Base-by-base conservation (phyloP, 148 eudicot genomes). In the Vaccinium macrocarpon region DNA sequence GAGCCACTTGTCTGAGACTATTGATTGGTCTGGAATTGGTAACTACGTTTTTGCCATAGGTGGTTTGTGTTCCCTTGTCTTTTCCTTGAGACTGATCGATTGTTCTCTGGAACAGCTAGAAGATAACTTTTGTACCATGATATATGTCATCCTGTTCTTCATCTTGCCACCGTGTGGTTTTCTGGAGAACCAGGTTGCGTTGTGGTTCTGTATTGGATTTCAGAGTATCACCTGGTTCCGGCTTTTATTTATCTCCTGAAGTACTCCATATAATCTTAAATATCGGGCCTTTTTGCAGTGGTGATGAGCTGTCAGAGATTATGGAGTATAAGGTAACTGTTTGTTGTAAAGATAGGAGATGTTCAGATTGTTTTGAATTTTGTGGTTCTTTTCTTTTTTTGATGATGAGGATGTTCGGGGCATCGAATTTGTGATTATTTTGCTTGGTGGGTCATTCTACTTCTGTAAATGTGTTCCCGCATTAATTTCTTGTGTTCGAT, bases 261-360 rank as follows among this genome's bases (percentile, higher is more conserved):
- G 48, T 23, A 29, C 13, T 11, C 51, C 52, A 61, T 57, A 81
- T 76, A 49, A 62, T 59, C 19, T 75, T 62, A 64, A 77, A 25
- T 62, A 76, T 73, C 3, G 18, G 82, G 51, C 15, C 61, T 64
- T 76, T 25, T 74, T 52, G 25, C 50, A 64, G 13, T 27, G 59
- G 78, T 64, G 62, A 64, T 49, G 38, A 81, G 83, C 49, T 81
- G 74, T 23, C 49, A 25, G 13, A 2, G 46, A 81, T 23, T 15
- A 81, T 49, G 6, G 12, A 64, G 27, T 49, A 10, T 14, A 25
- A 53, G 66, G 79, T 56, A 51, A 18, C 70, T 71, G 79, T 78
- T 82, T 84, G 55, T 82, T 85, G 88, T 86, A 76, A 78, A 86
- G 80, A 56, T 86, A 53, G 85, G 88, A 78, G 35, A 73, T 81